These are phyloP conservation scores for Mortierella sp. DNA, from an alignment of 371 early-diverging fungal genomes.

Conservation along the genomic window DNA sequence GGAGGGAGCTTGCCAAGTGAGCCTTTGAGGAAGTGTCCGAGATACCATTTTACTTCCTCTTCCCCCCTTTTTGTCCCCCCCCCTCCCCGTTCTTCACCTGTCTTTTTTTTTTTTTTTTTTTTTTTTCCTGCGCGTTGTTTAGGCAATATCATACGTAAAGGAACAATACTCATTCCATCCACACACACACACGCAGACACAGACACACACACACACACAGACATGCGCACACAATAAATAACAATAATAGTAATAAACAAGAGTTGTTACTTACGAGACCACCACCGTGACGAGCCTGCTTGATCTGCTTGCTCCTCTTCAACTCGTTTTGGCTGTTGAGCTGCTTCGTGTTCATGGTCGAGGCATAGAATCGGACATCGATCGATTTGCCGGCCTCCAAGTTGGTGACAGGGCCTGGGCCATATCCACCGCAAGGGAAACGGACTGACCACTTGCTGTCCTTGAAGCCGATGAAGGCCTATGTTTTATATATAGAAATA, in stretches of 20 bases:
- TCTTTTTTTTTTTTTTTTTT: too few relatives aligned
- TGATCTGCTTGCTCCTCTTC: constrained; percentile 33
- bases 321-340: neutral
- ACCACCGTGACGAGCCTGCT: constrained; percentile 51
- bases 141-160: too few relatives aligned
- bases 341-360: constrained; percentile 7
- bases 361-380: constrained; percentile 38
- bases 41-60: too few relatives aligned
- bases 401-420: constrained; percentile 38
- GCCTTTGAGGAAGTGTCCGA: too few relatives aligned
- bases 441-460: constrained; percentile 21
- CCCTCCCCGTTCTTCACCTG: too few relatives aligned
- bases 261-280: constrained; percentile 31
- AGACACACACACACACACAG: too few relatives aligned
- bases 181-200: too few relatives aligned
- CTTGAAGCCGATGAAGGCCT: constrained; percentile 45
- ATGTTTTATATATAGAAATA: neutral
- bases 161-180: too few relatives aligned
- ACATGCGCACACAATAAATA: too few relatives aligned
- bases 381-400: constrained; percentile 38
- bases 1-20: too few relatives aligned
- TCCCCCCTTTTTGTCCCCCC: too few relatives aligned
- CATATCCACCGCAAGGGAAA: constrained; percentile 50
- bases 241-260: neutral
- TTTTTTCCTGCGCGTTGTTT: too few relatives aligned